Evolutionary conservation across 768 basidiomycete genomes (phyloP), one percentile per base, ranked within the genome.

Genomic region (Mycena sanguinolenta): DNA sequence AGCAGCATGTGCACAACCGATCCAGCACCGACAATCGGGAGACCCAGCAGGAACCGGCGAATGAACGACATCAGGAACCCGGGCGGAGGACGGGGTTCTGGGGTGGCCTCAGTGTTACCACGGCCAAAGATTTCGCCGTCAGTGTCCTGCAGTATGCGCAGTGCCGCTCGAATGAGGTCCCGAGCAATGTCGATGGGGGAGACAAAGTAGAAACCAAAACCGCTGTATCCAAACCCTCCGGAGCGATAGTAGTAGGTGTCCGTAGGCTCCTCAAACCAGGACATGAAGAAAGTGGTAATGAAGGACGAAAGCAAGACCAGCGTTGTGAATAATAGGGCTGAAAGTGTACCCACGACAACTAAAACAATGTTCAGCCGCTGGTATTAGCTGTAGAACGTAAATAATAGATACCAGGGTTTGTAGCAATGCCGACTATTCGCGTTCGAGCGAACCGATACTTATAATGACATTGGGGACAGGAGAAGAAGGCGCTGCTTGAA

Each of bases 401-500:
- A 30, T 78, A 85, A 65, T 79, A 46, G n/a, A n/a, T 46, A 90
- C 94, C 81, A 78, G 91, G 89, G 74, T 95, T 95, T n/a, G 91
- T 90, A 23, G 92, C 94, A 64, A 95, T 81, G 34, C 94, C 94
- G 14, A 89, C 82, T 17, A 89, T 87, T 38, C 82, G 86, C 1
- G 94, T 95, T 28, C 94, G 87, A 12, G 90, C 86, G 75, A 94
- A 94, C 49, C 90, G 88, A 77, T 95, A 95, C 67, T 84, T 86
- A 76, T 94, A 95, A 59, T 85, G 88, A 74, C 94, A 95, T 79
- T 95, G 93, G 2, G 91, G 91, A 75, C 94, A 95, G 16, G 87
- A 82, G 82, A 91, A 95, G 84, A 94, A 95, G 13, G 92, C 90
- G 69, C 85, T 88, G 46, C 85, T 13, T 9, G 60, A 55, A 0